Conservation (phyloP, 371 early-diverging fungal genomes). For the Synchytrium microbalum region DNA sequence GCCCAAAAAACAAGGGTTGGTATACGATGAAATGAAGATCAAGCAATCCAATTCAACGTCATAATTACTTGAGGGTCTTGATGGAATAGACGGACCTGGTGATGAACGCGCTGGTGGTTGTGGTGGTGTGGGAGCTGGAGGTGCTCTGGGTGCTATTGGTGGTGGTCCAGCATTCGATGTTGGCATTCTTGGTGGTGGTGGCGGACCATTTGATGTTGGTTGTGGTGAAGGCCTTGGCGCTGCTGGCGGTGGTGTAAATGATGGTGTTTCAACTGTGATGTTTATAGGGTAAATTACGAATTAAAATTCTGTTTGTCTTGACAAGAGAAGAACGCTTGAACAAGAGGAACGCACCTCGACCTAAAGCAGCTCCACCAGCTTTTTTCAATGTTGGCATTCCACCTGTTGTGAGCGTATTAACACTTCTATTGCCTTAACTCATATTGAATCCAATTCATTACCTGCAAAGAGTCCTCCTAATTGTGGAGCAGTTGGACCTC, state of each 20-base stretch:
- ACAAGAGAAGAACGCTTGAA: conserved; percentile 9
- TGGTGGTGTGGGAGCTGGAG: neutral
- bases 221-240: conserved; percentile 13
- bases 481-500: conserved; percentile 16
- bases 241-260: conserved; percentile 16
- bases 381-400: conserved; percentile 46
- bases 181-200: conserved; percentile 4
- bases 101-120: neutral
- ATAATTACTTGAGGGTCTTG: neutral
- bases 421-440: no score
- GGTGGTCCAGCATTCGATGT: conserved; percentile 12
- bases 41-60: no score
- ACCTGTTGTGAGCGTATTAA: no score
- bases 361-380: conserved; percentile 18
- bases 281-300: conserved; percentile 4
- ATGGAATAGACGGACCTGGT: neutral
- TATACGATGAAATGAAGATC: no score
- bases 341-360: conserved; percentile 10
- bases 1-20: no score
- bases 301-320: conserved; percentile 5
- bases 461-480: conserved; percentile 44
- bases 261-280: neutral
- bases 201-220: conserved; percentile 6
- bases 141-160: neutral
- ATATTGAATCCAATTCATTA: no score